Evolutionary conservation across 2,329 filamentous ascomycete genomes (phyloP).

Genomic region (Esteya vermicola): DNA sequence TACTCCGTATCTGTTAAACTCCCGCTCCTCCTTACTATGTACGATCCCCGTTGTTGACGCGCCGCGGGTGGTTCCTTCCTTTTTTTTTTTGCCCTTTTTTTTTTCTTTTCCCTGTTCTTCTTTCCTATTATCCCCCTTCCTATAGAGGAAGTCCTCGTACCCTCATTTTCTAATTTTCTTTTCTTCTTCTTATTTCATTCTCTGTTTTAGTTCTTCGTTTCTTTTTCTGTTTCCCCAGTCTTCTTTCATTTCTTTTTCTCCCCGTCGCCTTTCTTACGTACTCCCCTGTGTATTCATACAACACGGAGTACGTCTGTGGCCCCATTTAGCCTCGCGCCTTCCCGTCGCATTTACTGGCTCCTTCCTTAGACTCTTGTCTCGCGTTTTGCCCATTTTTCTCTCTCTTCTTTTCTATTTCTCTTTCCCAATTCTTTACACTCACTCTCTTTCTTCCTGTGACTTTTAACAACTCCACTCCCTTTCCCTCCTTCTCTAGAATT

Average conservation of each 20-base stretch:
- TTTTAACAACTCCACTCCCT: not conserved
- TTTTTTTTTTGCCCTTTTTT: not conserved
- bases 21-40: constrained; percentile 7
- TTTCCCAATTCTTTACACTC: not conserved
- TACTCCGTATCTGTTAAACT: constrained; percentile 5
- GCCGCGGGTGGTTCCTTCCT: constrained; percentile 8
- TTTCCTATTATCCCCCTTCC: not conserved
- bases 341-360: no score
- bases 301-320: no score
- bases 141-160: not conserved
- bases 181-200: not conserved
- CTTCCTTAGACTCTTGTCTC: not conserved
- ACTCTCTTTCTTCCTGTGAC: no score
- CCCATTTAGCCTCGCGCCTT: no score
- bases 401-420: not conserved
- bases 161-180: not conserved
- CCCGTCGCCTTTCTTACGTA: no score
- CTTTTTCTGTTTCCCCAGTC: not conserved
- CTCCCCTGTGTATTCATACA: no score
- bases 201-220: not conserved
- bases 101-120: not conserved
- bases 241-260: not conserved
- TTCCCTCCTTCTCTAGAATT: no score
- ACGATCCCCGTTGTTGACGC: constrained; percentile 9
- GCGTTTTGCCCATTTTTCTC: no score